Base-by-base conservation (phyloP, 1,284 basidiomycete genomes). In the Cutaneotrichosporon daszewskae region DNA sequence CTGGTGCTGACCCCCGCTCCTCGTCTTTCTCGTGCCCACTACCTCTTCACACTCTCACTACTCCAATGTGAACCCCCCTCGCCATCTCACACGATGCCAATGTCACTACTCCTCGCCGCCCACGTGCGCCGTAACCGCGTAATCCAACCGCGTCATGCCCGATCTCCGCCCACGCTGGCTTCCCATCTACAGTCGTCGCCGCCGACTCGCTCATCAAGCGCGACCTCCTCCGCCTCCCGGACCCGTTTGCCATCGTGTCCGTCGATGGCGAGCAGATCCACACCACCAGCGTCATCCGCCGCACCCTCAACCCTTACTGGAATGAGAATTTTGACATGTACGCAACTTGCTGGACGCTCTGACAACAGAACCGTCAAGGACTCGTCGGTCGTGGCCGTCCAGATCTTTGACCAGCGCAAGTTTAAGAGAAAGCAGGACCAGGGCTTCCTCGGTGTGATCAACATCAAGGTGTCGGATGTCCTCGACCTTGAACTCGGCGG, bases 331-430 rank as follows among this genome's bases (percentile, higher is more conserved):
- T 91, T 68, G 87, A 90, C 61, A 83, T 90, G 86, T 86, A n/a
- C n/a, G n/a, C n/a, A 36, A 36, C 68, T 64, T 14, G 16, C 11
- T 8, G 17, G n/a, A n/a, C n/a, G n/a, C n/a, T n/a, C n/a, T n/a
- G n/a, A n/a, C 28, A 17, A 16, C 36, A 89, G 86, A 58, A 82
- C 79, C 37, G 89, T 94, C 64, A 87, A 84, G 67, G 89, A 94
- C 62, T 85, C 85, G 4, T 92, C 88, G 20, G 83, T 92, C 36
- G 78, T 96, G 32, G 86, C 87, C 4, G 87, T 96, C 3, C 91
- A 96, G 72, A 90, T 95, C 62, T 95, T 95, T 60, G 91, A 96
- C 71, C 91, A 95, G 73, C 84, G 88, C 70, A 95, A 94, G 73
- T 95, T 95, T 75, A 95, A 94, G 76, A 79, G 87, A 72, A 83